These are phyloP conservation scores for Rhizophora mangle DNA, from an alignment of 345 rosid species.

Conservation along the genomic window DNA sequence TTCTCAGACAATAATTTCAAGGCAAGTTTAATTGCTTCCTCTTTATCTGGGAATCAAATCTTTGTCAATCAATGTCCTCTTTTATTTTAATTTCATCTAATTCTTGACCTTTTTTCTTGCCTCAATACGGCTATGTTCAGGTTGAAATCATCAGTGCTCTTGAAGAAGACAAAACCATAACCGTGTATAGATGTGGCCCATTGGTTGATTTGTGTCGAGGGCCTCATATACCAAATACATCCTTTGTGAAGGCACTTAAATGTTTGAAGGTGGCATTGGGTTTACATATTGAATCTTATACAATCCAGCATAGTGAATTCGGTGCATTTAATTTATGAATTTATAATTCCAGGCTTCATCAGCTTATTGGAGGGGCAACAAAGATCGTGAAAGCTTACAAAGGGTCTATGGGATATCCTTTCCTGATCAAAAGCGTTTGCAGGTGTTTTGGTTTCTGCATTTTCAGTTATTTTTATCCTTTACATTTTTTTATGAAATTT, in stretches of 20 bases:
- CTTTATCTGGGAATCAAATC: not conserved
- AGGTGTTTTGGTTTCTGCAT: constrained; percentile 40
- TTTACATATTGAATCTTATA: constrained; percentile 9
- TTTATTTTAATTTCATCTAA: constrained; percentile 16
- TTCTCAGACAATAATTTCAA: constrained; percentile 88
- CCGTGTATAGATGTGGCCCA: constrained; percentile 97
- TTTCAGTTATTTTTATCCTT: constrained; percentile 1
- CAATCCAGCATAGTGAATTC: constrained; percentile 15
- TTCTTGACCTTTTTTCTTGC: constrained; percentile 1
- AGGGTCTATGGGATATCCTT: constrained; percentile 98
- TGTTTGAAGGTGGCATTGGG: constrained; percentile 68
- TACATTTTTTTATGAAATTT: not conserved
- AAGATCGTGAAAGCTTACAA: constrained; percentile 89
- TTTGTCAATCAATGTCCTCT: not conserved
- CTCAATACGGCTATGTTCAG: constrained; percentile 37
- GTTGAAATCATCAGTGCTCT: constrained; percentile 85
- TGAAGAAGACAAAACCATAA: constrained; percentile 85
- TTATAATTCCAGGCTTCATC: constrained; percentile 78
- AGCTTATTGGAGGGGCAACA: constrained; percentile 94
- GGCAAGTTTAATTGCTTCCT: constrained; percentile 41
- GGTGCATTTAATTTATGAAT: constrained; percentile 9
- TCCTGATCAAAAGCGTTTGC: constrained; percentile 82
- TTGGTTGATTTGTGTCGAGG: constrained; percentile 97
- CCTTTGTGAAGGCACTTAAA: constrained; percentile 89
- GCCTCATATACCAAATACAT: constrained; percentile 98